phyloP scores from a whole-genome alignment of 1,284 basidiomycete genomes.

The Trametes polyzona region DNA sequence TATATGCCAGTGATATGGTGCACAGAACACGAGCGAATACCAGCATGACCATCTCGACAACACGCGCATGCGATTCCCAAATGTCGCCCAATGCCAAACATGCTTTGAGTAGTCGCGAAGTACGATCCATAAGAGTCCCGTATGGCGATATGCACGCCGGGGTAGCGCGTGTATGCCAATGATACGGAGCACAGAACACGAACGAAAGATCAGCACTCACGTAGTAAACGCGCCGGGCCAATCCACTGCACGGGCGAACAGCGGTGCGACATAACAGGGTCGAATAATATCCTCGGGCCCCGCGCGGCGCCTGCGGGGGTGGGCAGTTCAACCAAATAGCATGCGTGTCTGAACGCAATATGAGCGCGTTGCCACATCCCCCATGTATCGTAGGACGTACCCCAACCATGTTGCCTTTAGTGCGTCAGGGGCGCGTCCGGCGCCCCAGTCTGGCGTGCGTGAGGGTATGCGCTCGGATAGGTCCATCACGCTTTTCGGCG shows the following conservation, averaged over 20 bases:
- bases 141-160: constrained; percentile 38
- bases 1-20: too few relatives aligned
- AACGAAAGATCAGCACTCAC: constrained; percentile 39
- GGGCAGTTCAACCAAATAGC: constrained; percentile 72
- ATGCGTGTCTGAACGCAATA: constrained; percentile 53
- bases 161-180: too few relatives aligned
- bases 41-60: too few relatives aligned
- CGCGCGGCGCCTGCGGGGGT: constrained; percentile 42
- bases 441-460: constrained; percentile 33
- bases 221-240: constrained; percentile 44
- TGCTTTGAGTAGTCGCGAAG: too few relatives aligned
- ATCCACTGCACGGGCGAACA: constrained; percentile 59
- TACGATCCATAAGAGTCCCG: too few relatives aligned
- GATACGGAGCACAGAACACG: background rate
- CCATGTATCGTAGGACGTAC: constrained; percentile 14
- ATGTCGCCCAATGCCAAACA: too few relatives aligned
- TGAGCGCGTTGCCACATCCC: background rate
- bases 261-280: constrained; percentile 70
- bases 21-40: too few relatives aligned
- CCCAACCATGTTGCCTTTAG: constrained; percentile 76
- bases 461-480: constrained; percentile 29
- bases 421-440: constrained; percentile 10
- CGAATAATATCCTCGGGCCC: constrained; percentile 70
- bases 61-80: too few relatives aligned
- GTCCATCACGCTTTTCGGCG: constrained; percentile 22